Base-by-base conservation (phyloP, 2,329 filamentous ascomycete species). In the Zymoseptoria tritici region DNA sequence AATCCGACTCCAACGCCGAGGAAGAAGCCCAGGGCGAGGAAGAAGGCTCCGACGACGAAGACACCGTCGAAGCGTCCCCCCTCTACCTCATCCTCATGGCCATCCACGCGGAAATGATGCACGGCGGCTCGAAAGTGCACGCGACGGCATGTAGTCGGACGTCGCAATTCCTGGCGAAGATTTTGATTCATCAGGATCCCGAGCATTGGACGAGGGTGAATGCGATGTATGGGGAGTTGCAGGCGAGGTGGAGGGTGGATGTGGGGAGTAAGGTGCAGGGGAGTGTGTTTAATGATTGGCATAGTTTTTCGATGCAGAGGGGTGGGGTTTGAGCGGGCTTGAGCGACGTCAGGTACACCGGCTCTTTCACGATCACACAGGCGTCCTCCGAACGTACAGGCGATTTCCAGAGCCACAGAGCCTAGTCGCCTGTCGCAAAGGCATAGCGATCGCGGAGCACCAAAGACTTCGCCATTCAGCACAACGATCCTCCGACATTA, bases 121-220 rank as follows among this genome's bases (percentile, higher is more conserved):
- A 82, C 67, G 85, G 85, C 57, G 74, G 73, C 1, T 85, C 90
- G 0, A 88, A 89, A 63, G 80, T 85, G 2, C 91, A 94, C 73
- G 84, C 85, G 21, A 85, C 83, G 68, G 86, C 89, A 0, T 90
- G 87, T 60, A 95, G 90, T 66, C 85, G 83, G 1, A 85, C 87
- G 0, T 88, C 86, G 68, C 75, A 91, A 56, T 80, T 90, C 54
- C 75, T 91, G 2, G 85, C 83, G 4, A 86, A 85, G 55, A 79
- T 84, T 36, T 73, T 91, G 61, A 80, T 85, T 61, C 77, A 78
- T 2, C 75, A 77, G 2, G 80, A 78, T 53, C 68, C 64, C 49
- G 65, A 64, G 24, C 71, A 76, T 58, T 79, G 75, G 62, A 65
- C 67, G 52, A 68, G 66, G 42, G 68, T 77, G 9, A 73, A 71